Base-by-base conservation (phyloP, 345 rosid genomes). In the Brassica carinata region DNA sequence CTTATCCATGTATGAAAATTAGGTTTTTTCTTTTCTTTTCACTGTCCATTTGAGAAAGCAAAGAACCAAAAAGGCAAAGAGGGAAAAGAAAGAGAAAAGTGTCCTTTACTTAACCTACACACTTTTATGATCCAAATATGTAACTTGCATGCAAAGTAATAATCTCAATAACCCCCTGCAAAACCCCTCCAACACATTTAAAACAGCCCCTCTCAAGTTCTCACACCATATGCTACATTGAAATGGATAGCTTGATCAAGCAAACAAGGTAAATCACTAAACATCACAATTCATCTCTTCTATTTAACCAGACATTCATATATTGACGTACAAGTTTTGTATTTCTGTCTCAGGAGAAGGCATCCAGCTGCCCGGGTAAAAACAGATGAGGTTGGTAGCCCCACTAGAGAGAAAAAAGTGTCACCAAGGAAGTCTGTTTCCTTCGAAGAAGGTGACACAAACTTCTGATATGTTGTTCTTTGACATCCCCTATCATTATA, bases 201-300 rank as follows among this genome's bases (percentile, higher is more conserved):
- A 53, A 51, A 18, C 76, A 70, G 53, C 55, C 83, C 53, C 70
- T 38, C 72, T 55, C 83, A 71, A 75, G 17, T 38, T 34, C 69
- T 57, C 40, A 55, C 6, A 61, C 58, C 80, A 45, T 72, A 71
- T 58, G 19, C 67, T 45, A 57, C 67, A 30, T 66, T 45, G 69
- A 71, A 72, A 81, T 81, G 84, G 84, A 81, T 72, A 48, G 74
- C 81, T 81, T 81, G 61, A 81, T 81, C 77, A 76, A 48, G 69
- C 84, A 81, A 38, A 81, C 77, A 38, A 81, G 81, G 84, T 81
- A 43, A 74, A 4, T 43, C 30, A 19, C 57, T 48, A 62, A 38
- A 18, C 62, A 36, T 36, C 36, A 17, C 17, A 18, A 69, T 26
- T 7, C 30, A 75, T 27, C 6, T 36, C 43, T n/a, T 64, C 15